Base-by-base conservation (phyloP, 75 land plant species). In the Pinus tabuliformis region DNA sequence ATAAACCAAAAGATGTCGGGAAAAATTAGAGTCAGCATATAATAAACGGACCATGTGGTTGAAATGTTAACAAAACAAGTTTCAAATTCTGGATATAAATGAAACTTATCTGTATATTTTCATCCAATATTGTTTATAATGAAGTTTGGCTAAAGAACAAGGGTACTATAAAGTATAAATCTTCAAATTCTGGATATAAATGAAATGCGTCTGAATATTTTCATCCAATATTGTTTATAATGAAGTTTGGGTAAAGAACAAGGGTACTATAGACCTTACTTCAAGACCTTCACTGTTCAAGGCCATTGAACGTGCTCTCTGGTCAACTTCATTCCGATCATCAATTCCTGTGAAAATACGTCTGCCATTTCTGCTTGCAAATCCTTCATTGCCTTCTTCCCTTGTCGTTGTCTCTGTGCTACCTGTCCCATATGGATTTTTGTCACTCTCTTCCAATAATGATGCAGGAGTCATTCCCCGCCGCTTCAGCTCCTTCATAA, bases 221-320 rank as follows among this genome's bases (percentile, higher is more conserved):
- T 68, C 12, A 39, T 68, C 52, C 54, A 42, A 39, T 39, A 21
- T 39, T 42, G n/a, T 37, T 17, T 65, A 3, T 65, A 68, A 42
- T n/a, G 36, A 68, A 4, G 18, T 68, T 68, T 68, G 49, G 24
- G 54, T 36, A 42, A 68, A 68, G 52, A 68, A 68, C 3, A 42
- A 68, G 20, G 24, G 72, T 13, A 68, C 21, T 45, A 45, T 6
- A 42, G 11, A 68, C 22, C 60, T 61, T 37, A 95, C 98, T 86
- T 96, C 98, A 78, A 96, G 90, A 73, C 99, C 99, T 85, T 96
- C 99, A 76, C 99, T 96, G 83, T 94, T 96, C 70, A 96, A 66
- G 20, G 86, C 86, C 93, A 94, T 88, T 16, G 99, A 94, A 7
- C 86, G 88, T 72, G 95, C 87, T 80, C 94, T 78, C 81, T 96